phyloP scores from a whole-genome alignment of 129 eudicot genomes.

The Oenanthe sinensis region DNA sequence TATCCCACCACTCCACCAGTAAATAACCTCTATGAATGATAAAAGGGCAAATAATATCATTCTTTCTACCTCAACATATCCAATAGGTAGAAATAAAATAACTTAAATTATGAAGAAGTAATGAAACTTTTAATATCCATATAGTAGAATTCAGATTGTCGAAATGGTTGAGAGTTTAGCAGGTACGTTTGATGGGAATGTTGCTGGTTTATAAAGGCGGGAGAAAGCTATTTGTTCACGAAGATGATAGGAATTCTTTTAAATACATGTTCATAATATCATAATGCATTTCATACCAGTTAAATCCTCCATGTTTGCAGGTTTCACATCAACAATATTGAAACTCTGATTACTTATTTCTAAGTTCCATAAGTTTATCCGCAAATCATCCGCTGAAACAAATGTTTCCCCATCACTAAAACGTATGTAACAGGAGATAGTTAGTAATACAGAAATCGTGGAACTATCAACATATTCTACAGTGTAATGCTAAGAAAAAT shows the following conservation, averaged over 20 bases:
- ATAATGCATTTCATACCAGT: slow-evolving; percentile 48
- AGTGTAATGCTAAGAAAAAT: background rate
- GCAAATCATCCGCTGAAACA: slow-evolving; percentile 94
- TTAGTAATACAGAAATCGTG: slow-evolving; percentile 4
- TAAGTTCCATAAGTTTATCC: slow-evolving; percentile 98
- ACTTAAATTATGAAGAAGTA: background rate
- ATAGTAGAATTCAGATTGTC: background rate
- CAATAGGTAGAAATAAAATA: background rate
- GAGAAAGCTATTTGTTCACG: background rate
- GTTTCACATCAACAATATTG: slow-evolving; percentile 95
- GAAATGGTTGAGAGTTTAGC: background rate
- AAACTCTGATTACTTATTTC: slow-evolving; percentile 97
- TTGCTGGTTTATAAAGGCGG: background rate
- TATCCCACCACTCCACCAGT: background rate
- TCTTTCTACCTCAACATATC: background rate
- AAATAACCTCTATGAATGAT: background rate
- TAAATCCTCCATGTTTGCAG: slow-evolving; percentile 96
- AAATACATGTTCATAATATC: background rate
- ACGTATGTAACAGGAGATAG: slow-evolving; percentile 13
- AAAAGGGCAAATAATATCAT: background rate
- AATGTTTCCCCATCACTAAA: slow-evolving; percentile 95
- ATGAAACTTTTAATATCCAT: background rate
- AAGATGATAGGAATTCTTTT: background rate
- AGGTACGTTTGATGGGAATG: background rate
- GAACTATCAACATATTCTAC: background rate